Evolutionary conservation across 257 asterid species (phyloP).

Genomic region (Nicotiana tomentosiformis): DNA sequence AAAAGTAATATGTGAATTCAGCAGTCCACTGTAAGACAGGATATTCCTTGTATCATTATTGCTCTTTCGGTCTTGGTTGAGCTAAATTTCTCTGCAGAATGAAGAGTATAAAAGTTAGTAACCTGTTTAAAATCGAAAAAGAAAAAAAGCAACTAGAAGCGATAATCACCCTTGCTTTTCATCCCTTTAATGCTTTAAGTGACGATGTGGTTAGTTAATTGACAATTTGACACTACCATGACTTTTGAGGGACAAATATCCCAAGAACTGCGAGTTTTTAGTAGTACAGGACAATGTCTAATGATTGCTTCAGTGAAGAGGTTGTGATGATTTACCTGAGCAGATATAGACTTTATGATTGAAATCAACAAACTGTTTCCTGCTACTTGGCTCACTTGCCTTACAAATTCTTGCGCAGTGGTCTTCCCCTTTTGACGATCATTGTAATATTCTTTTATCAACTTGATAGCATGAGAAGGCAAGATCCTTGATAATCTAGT

Average conservation of each 20-base stretch:
- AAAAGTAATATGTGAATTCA: neutral
- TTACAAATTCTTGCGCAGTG: neutral
- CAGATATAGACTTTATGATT: neutral
- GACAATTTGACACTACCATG: neutral
- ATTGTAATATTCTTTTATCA: neutral
- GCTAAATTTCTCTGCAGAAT: neutral
- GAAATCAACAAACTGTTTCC: neutral
- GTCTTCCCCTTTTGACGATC: neutral
- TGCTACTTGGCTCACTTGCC: neutral
- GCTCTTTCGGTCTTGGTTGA: neutral
- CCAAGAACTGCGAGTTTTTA: too few relatives aligned
- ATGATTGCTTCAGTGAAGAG: neutral
- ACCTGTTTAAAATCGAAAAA: neutral
- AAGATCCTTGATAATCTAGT: neutral
- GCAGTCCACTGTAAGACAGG: neutral
- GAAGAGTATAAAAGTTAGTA: neutral
- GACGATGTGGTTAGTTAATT: neutral
- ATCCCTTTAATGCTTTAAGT: neutral
- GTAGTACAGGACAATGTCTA: too few relatives aligned
- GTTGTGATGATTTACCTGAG: neutral
- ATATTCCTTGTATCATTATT: neutral
- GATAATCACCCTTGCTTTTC: neutral
- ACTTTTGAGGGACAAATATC: neutral
- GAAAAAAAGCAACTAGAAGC: neutral
- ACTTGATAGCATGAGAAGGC: neutral